Conservation (phyloP, 2,329 filamentous ascomycete genomes). For the Colletotrichum ledebouriae region DNA sequence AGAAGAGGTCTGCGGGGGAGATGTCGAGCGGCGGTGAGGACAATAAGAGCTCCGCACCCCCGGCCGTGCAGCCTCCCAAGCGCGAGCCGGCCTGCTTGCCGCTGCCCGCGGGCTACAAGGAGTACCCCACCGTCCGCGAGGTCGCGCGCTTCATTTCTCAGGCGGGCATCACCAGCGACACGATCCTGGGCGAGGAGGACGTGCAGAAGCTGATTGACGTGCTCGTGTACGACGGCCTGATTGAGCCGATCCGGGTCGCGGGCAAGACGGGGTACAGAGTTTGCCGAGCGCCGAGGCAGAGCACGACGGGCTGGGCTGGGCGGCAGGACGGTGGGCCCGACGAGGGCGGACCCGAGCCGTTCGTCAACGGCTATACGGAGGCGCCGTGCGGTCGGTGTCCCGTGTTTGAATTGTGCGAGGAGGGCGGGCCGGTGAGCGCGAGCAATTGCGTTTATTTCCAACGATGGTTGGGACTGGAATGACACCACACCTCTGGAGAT, state of each 20-base stretch:
- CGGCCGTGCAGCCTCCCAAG: constrained; percentile 48
- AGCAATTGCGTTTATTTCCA: constrained; percentile 93
- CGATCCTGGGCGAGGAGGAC: constrained; percentile 78
- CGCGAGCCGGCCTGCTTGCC: constrained; percentile 62
- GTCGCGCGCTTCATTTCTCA: constrained; percentile 82
- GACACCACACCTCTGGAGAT: constrained; percentile 27
- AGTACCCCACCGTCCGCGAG: constrained; percentile 84
- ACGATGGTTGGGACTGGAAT: constrained; percentile 77
- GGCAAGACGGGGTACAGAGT: constrained; percentile 67
- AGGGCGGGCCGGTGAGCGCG: constrained; percentile 90
- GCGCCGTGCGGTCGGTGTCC: constrained; percentile 92
- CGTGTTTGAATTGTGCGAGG: constrained; percentile 91
- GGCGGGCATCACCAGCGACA: constrained; percentile 79
- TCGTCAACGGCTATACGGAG: constrained; percentile 83
- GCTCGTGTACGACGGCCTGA: constrained; percentile 86
- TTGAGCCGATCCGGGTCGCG: constrained; percentile 74
- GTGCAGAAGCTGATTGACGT: constrained; percentile 90
- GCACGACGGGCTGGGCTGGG: constrained; percentile 55
- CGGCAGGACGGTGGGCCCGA: constrained; percentile 53
- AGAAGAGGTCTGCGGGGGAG: constrained; percentile 66
- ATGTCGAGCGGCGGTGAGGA: constrained; percentile 56
- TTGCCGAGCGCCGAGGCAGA: constrained; percentile 62
- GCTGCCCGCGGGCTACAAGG: constrained; percentile 75
- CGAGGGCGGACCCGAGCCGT: constrained; percentile 57
- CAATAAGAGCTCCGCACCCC: constrained; percentile 44